Evolutionary conservation across 2,329 filamentous ascomycete species (phyloP), one percentile per base, ranked within the genome.

Genomic region (Geosmithia morbida): DNA sequence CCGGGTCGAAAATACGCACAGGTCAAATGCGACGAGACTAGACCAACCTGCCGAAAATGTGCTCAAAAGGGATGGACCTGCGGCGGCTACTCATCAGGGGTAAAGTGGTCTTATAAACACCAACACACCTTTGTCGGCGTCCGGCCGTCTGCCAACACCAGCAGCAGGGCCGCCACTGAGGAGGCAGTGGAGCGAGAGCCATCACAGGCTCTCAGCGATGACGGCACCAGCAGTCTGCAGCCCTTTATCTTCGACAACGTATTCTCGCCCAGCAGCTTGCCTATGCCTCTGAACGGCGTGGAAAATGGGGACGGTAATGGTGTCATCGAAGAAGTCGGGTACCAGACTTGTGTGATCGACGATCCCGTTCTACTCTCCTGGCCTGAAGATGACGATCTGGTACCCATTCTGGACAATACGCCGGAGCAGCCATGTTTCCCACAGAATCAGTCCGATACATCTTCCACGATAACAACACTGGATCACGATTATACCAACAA

Each of bases 31-130:
- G 58, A 60, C 40, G 58, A 60, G 45, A 54, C 57, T 41, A 56
- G 56, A 43, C 58, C 58, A 2, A 54, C 54, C 26, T 60, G 58
- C 45, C 48, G 53, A 11, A 54, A 53, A 44, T 60, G 58, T 48
- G 49, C 52, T 10, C 51, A 53, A 2, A 60, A 60, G 37, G 58
- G 58, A 5, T 52, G 59, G 16, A 53, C 52, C 14, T 60, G 58
- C 40, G 56, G 53, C 2, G 58, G 58, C 3, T 60, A 60, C 17
- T 54, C 53, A 51, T 53, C 53, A 19, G 59, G 60, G 18, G 58
- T 67, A 43, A 63, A 61, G 39, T 68, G 65, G 65, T 67, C 65
- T 0, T 66, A 64, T 51, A 68, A 67, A 43, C 62, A 68, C 48
- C 64, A 67, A 46, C 45, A 33, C 17, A 37, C 43, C 10, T 44